Conservation (phyloP, 2,329 filamentous ascomycete species). For the Botrytis byssoidea region DNA sequence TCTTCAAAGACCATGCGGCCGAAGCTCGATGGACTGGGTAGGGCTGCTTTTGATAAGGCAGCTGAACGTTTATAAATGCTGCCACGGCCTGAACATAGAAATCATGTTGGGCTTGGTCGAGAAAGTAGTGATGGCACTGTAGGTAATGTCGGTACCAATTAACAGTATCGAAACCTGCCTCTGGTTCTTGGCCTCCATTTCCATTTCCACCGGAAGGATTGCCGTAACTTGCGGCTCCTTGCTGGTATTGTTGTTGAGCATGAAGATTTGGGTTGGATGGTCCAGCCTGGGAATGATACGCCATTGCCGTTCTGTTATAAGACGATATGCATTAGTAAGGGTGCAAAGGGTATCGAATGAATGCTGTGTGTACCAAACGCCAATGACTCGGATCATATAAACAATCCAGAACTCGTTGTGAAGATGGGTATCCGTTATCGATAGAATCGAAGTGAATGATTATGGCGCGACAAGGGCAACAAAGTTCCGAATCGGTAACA, state of each 20-base stretch:
- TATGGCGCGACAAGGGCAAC: not conserved
- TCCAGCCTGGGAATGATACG: conserved; percentile 21
- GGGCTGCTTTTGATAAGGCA: conserved; percentile 73
- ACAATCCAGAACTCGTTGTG: not conserved
- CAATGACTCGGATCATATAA: not conserved
- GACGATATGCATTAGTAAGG: conserved; percentile 14
- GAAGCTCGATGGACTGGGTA: conserved; percentile 44
- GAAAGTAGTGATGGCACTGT: conserved; percentile 85
- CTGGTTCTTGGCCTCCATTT: conserved; percentile 4
- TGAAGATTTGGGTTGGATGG: conserved; percentile 18
- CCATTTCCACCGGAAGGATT: not conserved
- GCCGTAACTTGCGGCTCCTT: conserved; percentile 6
- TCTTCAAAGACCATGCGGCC: conserved; percentile 41
- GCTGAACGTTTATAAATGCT: conserved; percentile 84
- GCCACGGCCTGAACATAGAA: conserved; percentile 82
- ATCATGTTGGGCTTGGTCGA: conserved; percentile 86
- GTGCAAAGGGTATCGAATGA: not conserved
- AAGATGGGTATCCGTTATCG: not conserved
- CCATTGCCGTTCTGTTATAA: conserved; percentile 18
- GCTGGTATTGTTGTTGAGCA: conserved; percentile 11
- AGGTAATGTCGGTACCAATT: conserved; percentile 92
- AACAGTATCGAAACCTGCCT: conserved; percentile 67
- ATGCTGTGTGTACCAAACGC: conserved; percentile 7
- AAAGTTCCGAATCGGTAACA: not conserved
- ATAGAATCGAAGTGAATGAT: not conserved